A percentile compares a stretch with the other conserved stretches of the same genome.
Evolutionary conservation across 208 protist species (phyloP).

Genomic region (Angomonas ambiguus): DNA sequence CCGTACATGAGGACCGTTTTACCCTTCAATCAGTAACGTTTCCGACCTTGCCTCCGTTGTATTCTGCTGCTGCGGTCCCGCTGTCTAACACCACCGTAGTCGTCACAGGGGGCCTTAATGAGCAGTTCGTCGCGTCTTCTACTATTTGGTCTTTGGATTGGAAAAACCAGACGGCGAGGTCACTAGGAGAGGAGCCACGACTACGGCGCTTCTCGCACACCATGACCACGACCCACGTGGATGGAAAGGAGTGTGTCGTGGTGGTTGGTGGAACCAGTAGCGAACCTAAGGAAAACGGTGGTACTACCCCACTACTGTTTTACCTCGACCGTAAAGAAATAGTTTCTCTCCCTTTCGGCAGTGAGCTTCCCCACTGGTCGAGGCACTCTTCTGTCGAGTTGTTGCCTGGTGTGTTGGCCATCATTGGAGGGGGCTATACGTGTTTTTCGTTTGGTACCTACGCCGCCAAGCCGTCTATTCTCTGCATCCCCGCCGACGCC

Average conservation of each 20-base stretch:
- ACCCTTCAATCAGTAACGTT: slow-evolving; percentile 1
- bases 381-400: slow-evolving; percentile 60
- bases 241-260: slow-evolving; percentile 30
- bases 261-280: slow-evolving; percentile 58
- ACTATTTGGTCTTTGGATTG: slow-evolving; percentile 1
- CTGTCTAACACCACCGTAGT: background rate
- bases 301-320: background rate
- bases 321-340: background rate
- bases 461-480: slow-evolving; percentile 45
- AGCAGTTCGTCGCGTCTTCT: background rate
- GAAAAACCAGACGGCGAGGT: background rate
- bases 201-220: slow-evolving; percentile 60
- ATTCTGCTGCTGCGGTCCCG: slow-evolving; percentile 33
- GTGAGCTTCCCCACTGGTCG: slow-evolving; percentile 46
- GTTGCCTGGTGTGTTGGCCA: slow-evolving; percentile 46
- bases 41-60: slow-evolving; percentile 20
- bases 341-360: background rate
- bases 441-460: slow-evolving; percentile 91
- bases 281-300: slow-evolving; percentile 21
- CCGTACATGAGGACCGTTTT: slow-evolving; percentile 5
- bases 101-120: background rate
- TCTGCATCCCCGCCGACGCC: slow-evolving; percentile 29
- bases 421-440: slow-evolving; percentile 79
- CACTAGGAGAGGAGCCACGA: background rate
- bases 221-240: slow-evolving; percentile 34